phyloP scores from a whole-genome alignment of 2,329 filamentous ascomycete genomes.

The Gaeumannomyces sp. region DNA sequence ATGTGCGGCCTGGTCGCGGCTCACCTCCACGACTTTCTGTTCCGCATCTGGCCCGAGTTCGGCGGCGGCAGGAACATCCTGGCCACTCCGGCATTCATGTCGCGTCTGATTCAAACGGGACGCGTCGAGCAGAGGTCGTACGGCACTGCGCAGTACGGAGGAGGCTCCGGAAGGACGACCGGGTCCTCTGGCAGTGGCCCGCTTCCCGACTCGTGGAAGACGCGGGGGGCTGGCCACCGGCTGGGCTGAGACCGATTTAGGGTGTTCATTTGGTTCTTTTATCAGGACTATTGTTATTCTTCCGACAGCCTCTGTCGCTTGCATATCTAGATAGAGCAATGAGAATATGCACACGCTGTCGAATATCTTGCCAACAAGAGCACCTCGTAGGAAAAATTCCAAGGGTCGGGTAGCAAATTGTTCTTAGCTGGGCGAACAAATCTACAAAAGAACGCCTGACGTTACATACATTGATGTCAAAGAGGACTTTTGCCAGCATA shows the following conservation, averaged over 20 bases:
- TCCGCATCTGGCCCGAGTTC: conserved; percentile 80
- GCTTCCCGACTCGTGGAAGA: conserved; percentile 58
- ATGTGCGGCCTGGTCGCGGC: conserved; percentile 77
- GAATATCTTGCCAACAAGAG: too few species aligned
- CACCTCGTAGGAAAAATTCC: too few species aligned
- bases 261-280: conserved; percentile 9
- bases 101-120: conserved; percentile 54
- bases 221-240: conserved; percentile 55
- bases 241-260: conserved; percentile 41
- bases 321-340: too few species aligned
- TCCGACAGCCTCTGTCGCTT: too few species aligned
- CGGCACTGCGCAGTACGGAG: conserved; percentile 47
- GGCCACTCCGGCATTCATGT: conserved; percentile 66
- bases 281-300: too few species aligned
- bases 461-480: too few species aligned
- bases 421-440: too few species aligned
- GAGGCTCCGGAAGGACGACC: conserved; percentile 33
- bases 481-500: too few species aligned
- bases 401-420: too few species aligned
- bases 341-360: too few species aligned
- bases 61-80: conserved; percentile 76
- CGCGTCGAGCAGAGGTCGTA: conserved; percentile 43
- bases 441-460: too few species aligned
- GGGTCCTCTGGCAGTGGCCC: conserved; percentile 39
- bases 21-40: conserved; percentile 86